A percentile compares a stretch with the other conserved stretches of the same genome.
These are phyloP conservation scores for Bauhinia variegata DNA, from an alignment of 306 rosid genomes.

Conservation along the genomic window DNA sequence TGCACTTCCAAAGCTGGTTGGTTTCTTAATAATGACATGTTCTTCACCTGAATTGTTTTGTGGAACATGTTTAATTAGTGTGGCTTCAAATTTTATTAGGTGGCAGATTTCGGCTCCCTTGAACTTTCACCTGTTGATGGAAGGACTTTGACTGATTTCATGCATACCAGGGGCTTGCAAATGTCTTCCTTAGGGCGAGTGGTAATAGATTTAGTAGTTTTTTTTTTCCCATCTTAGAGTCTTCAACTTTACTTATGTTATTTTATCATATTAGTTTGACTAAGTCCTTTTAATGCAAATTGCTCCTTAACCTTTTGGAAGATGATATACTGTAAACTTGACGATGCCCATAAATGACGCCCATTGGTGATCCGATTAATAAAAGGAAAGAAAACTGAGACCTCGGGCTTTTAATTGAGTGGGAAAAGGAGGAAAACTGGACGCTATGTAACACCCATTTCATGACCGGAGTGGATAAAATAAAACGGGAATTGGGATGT, in stretches of 20 bases:
- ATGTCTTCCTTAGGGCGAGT: constrained; percentile 90
- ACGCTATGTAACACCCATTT: too few species aligned
- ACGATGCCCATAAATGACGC: constrained; percentile 1
- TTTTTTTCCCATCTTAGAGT: not conserved
- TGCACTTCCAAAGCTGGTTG: constrained; percentile 97
- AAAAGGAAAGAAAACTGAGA: constrained; percentile 1
- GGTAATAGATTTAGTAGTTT: constrained; percentile 49
- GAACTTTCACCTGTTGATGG: constrained; percentile 99
- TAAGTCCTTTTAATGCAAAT: constrained; percentile 12
- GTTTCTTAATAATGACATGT: constrained; percentile 38
- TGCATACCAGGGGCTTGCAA: constrained; percentile 96
- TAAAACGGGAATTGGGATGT: too few species aligned
- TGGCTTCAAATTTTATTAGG: constrained; percentile 57
- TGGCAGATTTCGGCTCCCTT: constrained; percentile 98
- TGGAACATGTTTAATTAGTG: constrained; percentile 40
- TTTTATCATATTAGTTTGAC: constrained; percentile 16
- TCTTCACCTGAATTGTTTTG: constrained; percentile 14
- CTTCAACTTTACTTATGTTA: constrained; percentile 9
- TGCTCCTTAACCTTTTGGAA: constrained; percentile 22
- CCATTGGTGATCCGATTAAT: not conserved
- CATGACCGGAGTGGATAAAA: too few species aligned
- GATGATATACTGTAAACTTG: constrained; percentile 1
- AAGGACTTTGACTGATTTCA: constrained; percentile 94
- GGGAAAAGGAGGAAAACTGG: not conserved
- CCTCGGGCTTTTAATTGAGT: not conserved